A percentile compares a stretch with the other conserved stretches of the same genome.
Conservation (phyloP, 164 flowering plant genomes). For the Nymphaea thermarum region DNA sequence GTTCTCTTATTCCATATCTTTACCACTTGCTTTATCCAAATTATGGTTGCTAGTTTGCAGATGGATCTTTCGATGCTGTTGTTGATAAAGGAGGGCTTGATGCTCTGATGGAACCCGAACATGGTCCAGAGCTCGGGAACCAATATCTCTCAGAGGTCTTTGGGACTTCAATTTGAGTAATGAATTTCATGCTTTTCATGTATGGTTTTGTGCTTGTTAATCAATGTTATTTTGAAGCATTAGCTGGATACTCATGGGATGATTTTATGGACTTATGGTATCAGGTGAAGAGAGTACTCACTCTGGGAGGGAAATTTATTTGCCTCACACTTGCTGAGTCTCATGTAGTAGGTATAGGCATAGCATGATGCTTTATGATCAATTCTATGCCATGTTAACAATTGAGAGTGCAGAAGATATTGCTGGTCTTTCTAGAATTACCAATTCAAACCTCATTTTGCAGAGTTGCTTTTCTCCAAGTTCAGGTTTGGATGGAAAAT, state of each 20-base stretch:
- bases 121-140: slow-evolving; percentile 63
- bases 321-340: slow-evolving; percentile 89
- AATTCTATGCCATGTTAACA: not conserved
- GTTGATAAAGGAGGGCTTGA: slow-evolving; percentile 96
- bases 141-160: slow-evolving; percentile 76
- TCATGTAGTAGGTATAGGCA: slow-evolving; percentile 68
- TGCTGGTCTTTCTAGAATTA: not conserved
- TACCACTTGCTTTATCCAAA: no score
- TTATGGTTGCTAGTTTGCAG: slow-evolving; percentile 34
- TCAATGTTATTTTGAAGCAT: no score
- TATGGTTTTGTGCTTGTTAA: no score
- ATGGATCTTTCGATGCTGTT: slow-evolving; percentile 56
- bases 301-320: slow-evolving; percentile 51
- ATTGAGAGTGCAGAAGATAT: not conserved
- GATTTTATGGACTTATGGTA: not conserved
- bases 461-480: slow-evolving; percentile 75
- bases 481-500: slow-evolving; percentile 84
- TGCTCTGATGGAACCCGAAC: slow-evolving; percentile 96
- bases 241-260: not conserved
- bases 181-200: no score
- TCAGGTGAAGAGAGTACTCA: slow-evolving; percentile 80
- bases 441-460: slow-evolving; percentile 1
- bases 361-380: slow-evolving; percentile 1
- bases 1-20: slow-evolving; percentile 1
- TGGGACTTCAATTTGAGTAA: slow-evolving; percentile 1